A percentile compares a stretch with the other conserved stretches of the same genome.
Conservation (phyloP, 371 early-diverging fungal species). For the Zopfochytrium polystomum region DNA sequence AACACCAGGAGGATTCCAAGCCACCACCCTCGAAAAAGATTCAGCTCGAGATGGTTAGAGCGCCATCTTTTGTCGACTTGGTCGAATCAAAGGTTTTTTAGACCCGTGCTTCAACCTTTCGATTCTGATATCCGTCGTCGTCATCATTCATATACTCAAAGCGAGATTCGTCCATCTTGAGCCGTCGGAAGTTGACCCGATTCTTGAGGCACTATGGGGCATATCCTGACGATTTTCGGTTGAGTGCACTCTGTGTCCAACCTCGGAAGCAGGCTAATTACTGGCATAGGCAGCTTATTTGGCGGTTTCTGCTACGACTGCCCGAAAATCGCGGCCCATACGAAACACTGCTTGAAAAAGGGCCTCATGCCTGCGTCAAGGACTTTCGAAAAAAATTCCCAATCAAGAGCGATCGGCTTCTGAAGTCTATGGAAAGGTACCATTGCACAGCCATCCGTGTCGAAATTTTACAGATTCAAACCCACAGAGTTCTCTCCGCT, state of each 20-base stretch:
- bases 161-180: constrained; percentile 37
- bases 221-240: constrained; percentile 48
- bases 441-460: neutral
- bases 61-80: constrained; percentile 41
- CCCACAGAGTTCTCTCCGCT: constrained; percentile 42
- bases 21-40: constrained; percentile 10
- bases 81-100: constrained; percentile 41
- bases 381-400: constrained; percentile 48
- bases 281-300: constrained; percentile 41
- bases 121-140: neutral
- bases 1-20: neutral
- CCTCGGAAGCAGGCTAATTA: neutral
- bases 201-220: constrained; percentile 46
- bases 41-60: constrained; percentile 16
- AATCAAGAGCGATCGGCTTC: constrained; percentile 43
- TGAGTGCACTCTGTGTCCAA: neutral
- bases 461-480: neutral
- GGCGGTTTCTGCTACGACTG: constrained; percentile 47
- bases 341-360: constrained; percentile 46
- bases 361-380: constrained; percentile 39
- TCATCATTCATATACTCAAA: constrained; percentile 1
- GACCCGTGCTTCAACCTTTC: too few species aligned
- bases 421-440: constrained; percentile 47
- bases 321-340: constrained; percentile 54
- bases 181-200: constrained; percentile 28